Percentiles rank a stretch among this genome's conserved stretches.
Conservation (phyloP, 768 basidiomycete genomes). For the Mycena venus region DNA sequence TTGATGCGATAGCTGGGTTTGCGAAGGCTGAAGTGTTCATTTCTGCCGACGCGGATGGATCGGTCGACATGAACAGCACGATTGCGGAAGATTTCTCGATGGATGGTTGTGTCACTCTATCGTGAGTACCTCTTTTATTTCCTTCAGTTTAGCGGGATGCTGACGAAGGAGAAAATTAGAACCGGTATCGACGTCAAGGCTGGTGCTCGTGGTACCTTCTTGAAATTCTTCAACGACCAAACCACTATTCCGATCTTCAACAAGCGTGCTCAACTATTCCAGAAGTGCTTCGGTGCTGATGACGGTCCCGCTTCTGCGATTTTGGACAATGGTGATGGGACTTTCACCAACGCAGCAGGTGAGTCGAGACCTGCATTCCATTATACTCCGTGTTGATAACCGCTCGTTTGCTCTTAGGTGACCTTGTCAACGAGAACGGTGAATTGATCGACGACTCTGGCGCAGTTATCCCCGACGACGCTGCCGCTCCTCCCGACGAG, state of each 20-base stretch:
- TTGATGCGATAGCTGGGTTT: slow-evolving; percentile 8
- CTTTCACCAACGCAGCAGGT: slow-evolving; percentile 5
- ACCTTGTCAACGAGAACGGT: slow-evolving; percentile 10
- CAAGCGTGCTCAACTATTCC: slow-evolving; percentile 2
- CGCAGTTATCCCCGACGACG: slow-evolving; percentile 8
- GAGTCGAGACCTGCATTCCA: background rate
- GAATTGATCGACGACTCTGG: slow-evolving; percentile 9
- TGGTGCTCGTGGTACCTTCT: slow-evolving; percentile 6
- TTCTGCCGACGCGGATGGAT: background rate
- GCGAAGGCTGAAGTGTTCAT: slow-evolving; percentile 13
- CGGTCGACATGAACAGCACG: slow-evolving; percentile 9
- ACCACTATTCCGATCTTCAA: slow-evolving; percentile 17
- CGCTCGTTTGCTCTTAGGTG: slow-evolving; percentile 8
- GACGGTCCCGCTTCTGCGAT: slow-evolving; percentile 13
- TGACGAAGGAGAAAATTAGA: background rate
- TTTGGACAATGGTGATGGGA: slow-evolving; percentile 10
- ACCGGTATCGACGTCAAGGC: slow-evolving; percentile 16
- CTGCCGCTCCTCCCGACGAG: slow-evolving; percentile 2
- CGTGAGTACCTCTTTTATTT: slow-evolving; percentile 6
- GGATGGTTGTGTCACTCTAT: slow-evolving; percentile 11
- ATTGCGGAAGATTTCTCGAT: slow-evolving; percentile 13
- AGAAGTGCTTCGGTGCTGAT: slow-evolving; percentile 11
- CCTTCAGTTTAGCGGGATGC: background rate
- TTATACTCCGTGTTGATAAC: background rate
- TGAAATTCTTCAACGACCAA: slow-evolving; percentile 10